These are phyloP conservation scores for Nelumbo lutea DNA, from an alignment of 164 flowering plant genomes.

Conservation along the genomic window DNA sequence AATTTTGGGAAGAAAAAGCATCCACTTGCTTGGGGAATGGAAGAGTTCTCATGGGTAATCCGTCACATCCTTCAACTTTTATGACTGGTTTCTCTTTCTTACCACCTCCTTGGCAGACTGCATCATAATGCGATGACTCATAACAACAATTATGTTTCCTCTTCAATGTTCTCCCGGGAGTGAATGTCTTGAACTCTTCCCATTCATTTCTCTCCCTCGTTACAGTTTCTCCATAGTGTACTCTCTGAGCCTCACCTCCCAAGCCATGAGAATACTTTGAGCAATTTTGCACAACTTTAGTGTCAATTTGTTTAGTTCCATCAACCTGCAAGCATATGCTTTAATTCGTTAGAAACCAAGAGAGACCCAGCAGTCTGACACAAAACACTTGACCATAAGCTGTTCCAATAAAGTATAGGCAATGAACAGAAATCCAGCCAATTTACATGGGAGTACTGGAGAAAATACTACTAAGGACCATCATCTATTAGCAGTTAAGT, in stretches of 20 bases:
- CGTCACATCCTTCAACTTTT: conserved; percentile 4
- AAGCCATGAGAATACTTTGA: conserved; percentile 1
- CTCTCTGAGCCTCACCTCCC: conserved; percentile 1
- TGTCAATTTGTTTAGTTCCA: conserved; percentile 5
- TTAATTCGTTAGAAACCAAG: conserved; percentile 3
- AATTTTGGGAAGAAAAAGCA: conserved; percentile 12
- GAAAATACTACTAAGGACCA: background rate
- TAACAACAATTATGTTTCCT: background rate
- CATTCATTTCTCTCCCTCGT: background rate
- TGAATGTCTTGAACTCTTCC: conserved; percentile 3
- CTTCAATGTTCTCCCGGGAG: conserved; percentile 4
- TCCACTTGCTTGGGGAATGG: conserved; percentile 13
- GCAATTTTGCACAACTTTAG: background rate
- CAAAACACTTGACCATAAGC: background rate
- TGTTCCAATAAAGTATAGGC: too few species aligned
- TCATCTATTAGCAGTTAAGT: background rate
- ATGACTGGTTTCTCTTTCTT: conserved; percentile 11
- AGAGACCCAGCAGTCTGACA: background rate
- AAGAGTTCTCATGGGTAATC: conserved; percentile 2
- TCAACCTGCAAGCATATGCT: conserved; percentile 20
- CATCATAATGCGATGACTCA: conserved; percentile 3
- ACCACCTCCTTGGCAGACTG: background rate
- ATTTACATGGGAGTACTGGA: background rate
- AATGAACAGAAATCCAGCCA: too few species aligned
- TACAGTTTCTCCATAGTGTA: background rate